Base-by-base conservation (phyloP, 1,139 yeast species). In the Blastobotrys elegans region DNA sequence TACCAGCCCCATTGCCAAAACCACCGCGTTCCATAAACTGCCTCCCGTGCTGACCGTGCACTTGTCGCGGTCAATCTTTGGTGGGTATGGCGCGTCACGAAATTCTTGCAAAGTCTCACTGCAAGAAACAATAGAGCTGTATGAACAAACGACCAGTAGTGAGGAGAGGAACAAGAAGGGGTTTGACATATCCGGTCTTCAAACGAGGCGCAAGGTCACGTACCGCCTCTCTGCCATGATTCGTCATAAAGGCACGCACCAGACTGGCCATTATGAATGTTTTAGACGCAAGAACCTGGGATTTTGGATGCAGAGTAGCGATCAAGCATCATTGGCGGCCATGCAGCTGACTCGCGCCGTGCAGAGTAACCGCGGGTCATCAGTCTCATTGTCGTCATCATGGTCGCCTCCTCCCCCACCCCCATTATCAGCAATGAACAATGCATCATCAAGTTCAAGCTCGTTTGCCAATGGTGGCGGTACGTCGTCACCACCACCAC, bases 201-300 rank as follows among this genome's bases (percentile, higher is more conserved):
- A 21, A 22, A 18, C 24, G 3, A n/a, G 43, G 4, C 35, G 26
- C 2, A 40, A 40, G n/a, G 61, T 48, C 59, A 59, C 24, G 40
- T 89, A 87, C 63, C 71, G 71, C 51, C 71, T 92, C 33, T 76
- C 75, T 54, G 86, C 96, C 0, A 71, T 88, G 56, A 80, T 92
- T 21, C 75, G 88, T 52, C 98, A 92, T 62, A 79, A 82, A 46
- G 98, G 97, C 0, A 81, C 94, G 0, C 97, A 92, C 65, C 76
- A 84, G 17, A 80, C 82, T 42, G 98, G 97, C 0, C 98, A 92
- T 62, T 92, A 60, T 51, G 70, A 68, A 47, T 65, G 69, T 44
- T 64, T 61, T 44, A 58, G 70, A 14, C 61, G 68, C 20, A 63
- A 64, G 55, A 57, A 58, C 45, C 48, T 58, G 46, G 51, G 43